Evolutionary conservation across 345 rosid genomes (phyloP).

Genomic region (Hibiscus tridactylites): DNA sequence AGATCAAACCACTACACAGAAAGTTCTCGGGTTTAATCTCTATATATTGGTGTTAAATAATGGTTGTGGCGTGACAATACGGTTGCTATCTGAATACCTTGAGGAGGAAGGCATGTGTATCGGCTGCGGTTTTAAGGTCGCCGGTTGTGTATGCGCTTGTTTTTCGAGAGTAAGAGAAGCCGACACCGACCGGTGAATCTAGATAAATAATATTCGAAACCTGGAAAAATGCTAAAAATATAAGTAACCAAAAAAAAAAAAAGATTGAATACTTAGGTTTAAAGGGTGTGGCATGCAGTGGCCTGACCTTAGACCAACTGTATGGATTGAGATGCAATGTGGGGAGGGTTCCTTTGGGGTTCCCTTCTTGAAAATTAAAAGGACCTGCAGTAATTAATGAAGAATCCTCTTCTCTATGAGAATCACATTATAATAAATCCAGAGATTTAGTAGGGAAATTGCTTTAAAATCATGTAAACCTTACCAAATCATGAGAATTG

Average conservation of each 20-base stretch:
- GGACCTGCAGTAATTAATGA: constrained; percentile 27
- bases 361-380: constrained; percentile 35
- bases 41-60: background rate
- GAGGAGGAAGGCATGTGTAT: constrained; percentile 42
- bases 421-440: no score
- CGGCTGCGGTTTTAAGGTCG: constrained; percentile 37
- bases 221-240: constrained; percentile 14
- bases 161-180: constrained; percentile 38
- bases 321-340: constrained; percentile 40
- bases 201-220: constrained; percentile 52
- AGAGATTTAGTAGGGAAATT: no score
- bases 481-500: no score
- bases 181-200: constrained; percentile 58
- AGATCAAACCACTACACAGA: constrained; percentile 21
- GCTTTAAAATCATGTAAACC: no score
- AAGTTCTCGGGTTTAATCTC: background rate
- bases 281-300: background rate
- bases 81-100: constrained; percentile 19
- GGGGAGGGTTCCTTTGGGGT: constrained; percentile 22
- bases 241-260: background rate
- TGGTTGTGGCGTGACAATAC: background rate
- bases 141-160: constrained; percentile 24
- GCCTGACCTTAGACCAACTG: constrained; percentile 42
- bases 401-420: no score
- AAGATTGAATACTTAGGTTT: background rate